phyloP scores from a whole-genome alignment of 352 stramenopile species.

The Phytopythium chamaehyphon region DNA sequence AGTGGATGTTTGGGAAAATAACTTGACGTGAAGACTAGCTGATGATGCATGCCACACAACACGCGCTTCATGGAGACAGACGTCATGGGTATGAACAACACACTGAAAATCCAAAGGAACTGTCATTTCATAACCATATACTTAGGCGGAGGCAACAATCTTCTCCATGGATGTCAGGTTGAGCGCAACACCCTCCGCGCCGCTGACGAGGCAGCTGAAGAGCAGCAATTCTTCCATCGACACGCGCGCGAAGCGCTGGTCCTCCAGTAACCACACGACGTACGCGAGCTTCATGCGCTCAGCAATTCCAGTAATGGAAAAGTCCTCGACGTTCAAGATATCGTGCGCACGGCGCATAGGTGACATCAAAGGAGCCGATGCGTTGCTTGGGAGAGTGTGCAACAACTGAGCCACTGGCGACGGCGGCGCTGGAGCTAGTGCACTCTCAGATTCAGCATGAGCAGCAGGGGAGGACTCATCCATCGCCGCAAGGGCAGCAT shows the following conservation, averaged over 20 bases:
- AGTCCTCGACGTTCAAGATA: conserved; percentile 78
- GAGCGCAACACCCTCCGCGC: conserved; percentile 63
- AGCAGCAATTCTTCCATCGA: conserved; percentile 80
- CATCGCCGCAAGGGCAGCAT: too few species aligned
- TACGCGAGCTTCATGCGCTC: conserved; percentile 69
- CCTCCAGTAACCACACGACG: conserved; percentile 77
- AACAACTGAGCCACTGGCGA: conserved; percentile 8
- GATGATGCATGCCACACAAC: too few species aligned
- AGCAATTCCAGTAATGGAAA: conserved; percentile 64
- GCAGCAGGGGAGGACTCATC: too few species aligned
- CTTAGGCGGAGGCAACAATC: conserved; percentile 61
- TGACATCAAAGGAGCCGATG: conserved; percentile 35
- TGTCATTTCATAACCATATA: too few species aligned
- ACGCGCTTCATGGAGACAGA: too few species aligned
- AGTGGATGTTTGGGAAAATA: too few species aligned
- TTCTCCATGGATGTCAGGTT: conserved; percentile 74
- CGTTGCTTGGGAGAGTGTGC: conserved; percentile 27
- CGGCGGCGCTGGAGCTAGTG: too few species aligned
- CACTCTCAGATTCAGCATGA: too few species aligned
- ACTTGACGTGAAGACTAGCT: too few species aligned
- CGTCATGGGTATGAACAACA: too few species aligned
- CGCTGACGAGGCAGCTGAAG: conserved; percentile 80
- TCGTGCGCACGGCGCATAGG: conserved; percentile 73
- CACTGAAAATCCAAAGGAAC: too few species aligned
- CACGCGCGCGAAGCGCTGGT: conserved; percentile 62